These are phyloP conservation scores for Nitzschia sp. DNA, from an alignment of 108 stramenopile species.

Conservation along the genomic window DNA sequence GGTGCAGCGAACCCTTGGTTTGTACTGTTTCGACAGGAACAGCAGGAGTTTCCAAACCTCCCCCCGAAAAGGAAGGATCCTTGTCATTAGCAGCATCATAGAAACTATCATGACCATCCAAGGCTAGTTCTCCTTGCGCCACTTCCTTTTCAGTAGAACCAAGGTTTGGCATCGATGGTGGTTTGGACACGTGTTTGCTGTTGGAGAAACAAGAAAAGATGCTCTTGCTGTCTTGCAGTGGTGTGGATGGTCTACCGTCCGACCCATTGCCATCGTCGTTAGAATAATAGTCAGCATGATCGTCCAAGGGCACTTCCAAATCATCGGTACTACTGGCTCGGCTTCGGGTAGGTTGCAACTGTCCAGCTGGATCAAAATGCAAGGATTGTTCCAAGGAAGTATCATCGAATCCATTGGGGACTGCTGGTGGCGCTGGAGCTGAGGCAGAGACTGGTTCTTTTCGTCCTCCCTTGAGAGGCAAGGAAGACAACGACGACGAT, in stretches of 20 bases:
- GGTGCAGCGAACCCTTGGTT: background rate
- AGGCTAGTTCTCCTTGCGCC: no score
- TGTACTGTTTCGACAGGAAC: background rate
- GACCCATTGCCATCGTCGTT: background rate
- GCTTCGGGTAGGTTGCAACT: background rate
- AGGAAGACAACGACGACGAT: background rate
- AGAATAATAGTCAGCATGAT: background rate
- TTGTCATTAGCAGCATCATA: background rate
- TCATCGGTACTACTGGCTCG: constrained; percentile 11
- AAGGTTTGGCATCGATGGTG: background rate
- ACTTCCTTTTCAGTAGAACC: background rate
- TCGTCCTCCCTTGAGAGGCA: background rate
- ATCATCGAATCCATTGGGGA: background rate
- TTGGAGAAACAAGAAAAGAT: constrained; percentile 33
- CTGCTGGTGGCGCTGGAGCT: background rate
- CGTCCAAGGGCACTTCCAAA: constrained; percentile 12
- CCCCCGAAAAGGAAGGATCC: background rate
- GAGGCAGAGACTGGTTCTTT: background rate
- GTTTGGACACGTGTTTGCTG: background rate
- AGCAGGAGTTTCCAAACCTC: background rate
- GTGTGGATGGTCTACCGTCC: constrained; percentile 19
- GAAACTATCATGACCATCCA: no score
- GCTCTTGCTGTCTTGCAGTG: constrained; percentile 29
- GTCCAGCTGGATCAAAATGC: constrained; percentile 4
- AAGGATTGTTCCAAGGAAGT: background rate